These are phyloP conservation scores for Anisodus tanguticus DNA, from an alignment of 257 asterid species.

Conservation along the genomic window DNA sequence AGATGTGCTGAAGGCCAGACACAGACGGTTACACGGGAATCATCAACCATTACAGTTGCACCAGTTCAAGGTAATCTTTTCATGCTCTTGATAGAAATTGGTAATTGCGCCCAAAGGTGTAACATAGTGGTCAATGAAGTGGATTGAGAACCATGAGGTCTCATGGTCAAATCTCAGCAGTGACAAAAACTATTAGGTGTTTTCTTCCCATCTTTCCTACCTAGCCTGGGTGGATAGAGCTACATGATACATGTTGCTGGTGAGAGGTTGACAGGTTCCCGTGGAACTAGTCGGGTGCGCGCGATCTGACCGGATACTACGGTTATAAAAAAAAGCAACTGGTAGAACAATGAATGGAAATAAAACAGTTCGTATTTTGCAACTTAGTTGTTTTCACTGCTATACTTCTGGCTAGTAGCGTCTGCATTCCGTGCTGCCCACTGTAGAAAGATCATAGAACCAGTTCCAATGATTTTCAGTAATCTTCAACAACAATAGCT, in stretches of 20 bases:
- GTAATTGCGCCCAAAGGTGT: no score
- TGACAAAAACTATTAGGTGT: no score
- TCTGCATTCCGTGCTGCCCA: not conserved
- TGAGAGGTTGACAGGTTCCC: no score
- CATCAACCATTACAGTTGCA: slow-evolving; percentile 88
- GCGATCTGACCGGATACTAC: no score
- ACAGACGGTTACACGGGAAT: slow-evolving; percentile 81
- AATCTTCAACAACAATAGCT: not conserved
- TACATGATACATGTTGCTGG: no score
- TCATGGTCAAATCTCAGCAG: no score
- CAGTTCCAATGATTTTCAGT: not conserved
- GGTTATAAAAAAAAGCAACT: no score
- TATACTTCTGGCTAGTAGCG: not conserved
- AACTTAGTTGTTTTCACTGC: not conserved
- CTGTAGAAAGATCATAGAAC: not conserved
- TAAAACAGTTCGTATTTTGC: not conserved
- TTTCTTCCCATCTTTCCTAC: no score
- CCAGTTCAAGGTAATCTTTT: slow-evolving; percentile 70
- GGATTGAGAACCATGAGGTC: no score
- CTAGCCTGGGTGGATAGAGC: no score
- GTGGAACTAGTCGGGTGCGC: no score
- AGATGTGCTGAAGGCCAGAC: slow-evolving; percentile 84
- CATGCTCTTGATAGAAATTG: slow-evolving; percentile 16
- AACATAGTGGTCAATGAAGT: no score
- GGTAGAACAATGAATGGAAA: not conserved